Evolutionary conservation across 768 basidiomycete species (phyloP), one percentile per base, ranked within the genome.

Genomic region (Russula sp.): DNA sequence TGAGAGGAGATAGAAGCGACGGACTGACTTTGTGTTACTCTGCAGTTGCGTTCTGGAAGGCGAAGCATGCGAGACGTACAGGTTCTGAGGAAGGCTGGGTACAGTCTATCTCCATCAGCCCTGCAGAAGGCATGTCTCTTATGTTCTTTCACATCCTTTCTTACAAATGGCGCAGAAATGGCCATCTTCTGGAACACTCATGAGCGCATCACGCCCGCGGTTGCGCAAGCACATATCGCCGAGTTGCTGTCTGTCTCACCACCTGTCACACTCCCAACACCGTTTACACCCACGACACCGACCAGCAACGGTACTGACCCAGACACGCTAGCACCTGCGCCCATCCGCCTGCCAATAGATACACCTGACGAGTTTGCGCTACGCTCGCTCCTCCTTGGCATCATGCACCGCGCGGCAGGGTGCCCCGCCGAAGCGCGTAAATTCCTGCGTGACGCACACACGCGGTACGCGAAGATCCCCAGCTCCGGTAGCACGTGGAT

Each of bases 171-270:
- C 32, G 1, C 62, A 86, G 90, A 91, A 70, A 76, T 92, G 34
- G 85, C 74, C 2, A 79, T 90, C 54, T 90, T 91, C 73, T 91
- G 90, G 89, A 92, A 91, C 68, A 85, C 79, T 0, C 85, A 90
- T 69, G 70, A 80, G n/a, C 81, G 87, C 5, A 79, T 88, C 47
- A 75, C 77, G 7, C 73, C 76, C 18, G 71, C 72, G 2, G 77
- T 83, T 13, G 86, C 87, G 0, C 69, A 79, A 63, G 78, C 77
- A 0, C 87, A 89, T 62, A 83, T 91, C 57, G 66, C 73, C n/a
- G 79, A 81, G 35, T 77, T 85, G 63, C 67, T 75, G 14, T 65
- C 73, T 1, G 70, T 88, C 25, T 76, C 81, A 1, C 86, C 87
- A 0, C 71, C 74, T 1, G 66, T 77, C 1, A 64, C 68, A 11